Evolutionary conservation across 2,329 filamentous ascomycete genomes (phyloP), one percentile per base, ranked within the genome.

Genomic region (Xylariaceae sp.): DNA sequence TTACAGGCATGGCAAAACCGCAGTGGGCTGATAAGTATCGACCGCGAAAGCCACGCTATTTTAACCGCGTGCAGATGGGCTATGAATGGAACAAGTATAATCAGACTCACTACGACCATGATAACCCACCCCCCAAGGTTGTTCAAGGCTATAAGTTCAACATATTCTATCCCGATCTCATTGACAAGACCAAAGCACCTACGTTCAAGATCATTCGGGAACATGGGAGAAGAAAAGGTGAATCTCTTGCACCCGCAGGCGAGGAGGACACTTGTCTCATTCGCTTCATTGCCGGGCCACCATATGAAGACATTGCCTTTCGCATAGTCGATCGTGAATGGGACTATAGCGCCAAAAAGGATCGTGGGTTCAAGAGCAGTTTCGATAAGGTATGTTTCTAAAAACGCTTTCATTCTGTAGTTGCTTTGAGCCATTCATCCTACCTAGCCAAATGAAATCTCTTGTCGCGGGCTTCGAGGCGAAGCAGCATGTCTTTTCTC

Each of bases 61-160:
- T 99, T 82, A 98, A 98, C 72, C 89, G 95, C 36, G 93, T 98
- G 43, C 93, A 96, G 75, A 97, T 97, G 91, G 95, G 95, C 50
- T 99, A 98, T 74, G 95, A 99, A 75, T 99, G 95, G 95, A 99
- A 99, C 81, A 99, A 99, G 76, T 99, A 99, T 82, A 99, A 99
- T 71, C 95, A 99, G 77, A 99, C 95, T 11, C 95, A 99, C 76
- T 99, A 99, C 77, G 95, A 98, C 74, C 92, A 97, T 74, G 94
- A 98, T 72, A 97, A 98, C 69, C 95, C 95, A 2, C 95, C 95
- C 1, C 95, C 95, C 23, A 97, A 96, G 76, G 94, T 99, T 6
- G 95, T 99, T 9, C 95, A 99, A 74, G 95, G 95, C 54, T 99
- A 99, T 82, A 97, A 96, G 74, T 99, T 99, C 82, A 98, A 99